Conservation (phyloP, 2,329 filamentous ascomycete species). For the Ophiostoma populinum region DNA sequence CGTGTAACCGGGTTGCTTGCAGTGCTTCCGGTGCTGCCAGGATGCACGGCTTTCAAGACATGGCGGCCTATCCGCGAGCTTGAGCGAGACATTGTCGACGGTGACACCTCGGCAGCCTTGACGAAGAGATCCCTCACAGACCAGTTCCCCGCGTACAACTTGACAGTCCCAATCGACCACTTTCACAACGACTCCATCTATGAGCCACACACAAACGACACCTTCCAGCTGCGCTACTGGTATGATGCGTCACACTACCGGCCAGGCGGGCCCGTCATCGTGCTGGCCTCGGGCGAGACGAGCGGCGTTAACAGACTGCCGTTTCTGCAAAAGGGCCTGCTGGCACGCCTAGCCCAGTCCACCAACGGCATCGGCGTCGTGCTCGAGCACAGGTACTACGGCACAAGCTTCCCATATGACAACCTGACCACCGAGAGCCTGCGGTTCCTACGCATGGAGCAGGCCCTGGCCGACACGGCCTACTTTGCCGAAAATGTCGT, state of each 20-base stretch:
- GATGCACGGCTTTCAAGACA: not conserved
- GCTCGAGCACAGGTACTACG: constrained; percentile 80
- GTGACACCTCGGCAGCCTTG: not conserved
- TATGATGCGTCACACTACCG: constrained; percentile 64
- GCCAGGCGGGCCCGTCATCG: constrained; percentile 62
- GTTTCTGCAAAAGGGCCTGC: constrained; percentile 62
- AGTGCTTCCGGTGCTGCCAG: not conserved
- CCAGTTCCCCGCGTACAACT: constrained; percentile 22
- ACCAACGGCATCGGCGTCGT: constrained; percentile 63
- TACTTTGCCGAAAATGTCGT: constrained; percentile 62
- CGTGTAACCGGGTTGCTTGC: not conserved
- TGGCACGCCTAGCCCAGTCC: constrained; percentile 50
- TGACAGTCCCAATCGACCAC: constrained; percentile 50
- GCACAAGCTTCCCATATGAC: constrained; percentile 50
- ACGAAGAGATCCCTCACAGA: not conserved
- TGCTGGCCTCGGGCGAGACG: constrained; percentile 58
- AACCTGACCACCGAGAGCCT: constrained; percentile 45
- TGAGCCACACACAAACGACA: constrained; percentile 53
- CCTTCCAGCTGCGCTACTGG: constrained; percentile 64
- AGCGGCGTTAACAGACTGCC: constrained; percentile 43
- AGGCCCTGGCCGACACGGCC: constrained; percentile 63
- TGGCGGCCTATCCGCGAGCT: constrained; percentile 1
- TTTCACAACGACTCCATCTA: constrained; percentile 68
- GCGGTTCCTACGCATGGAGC: constrained; percentile 69
- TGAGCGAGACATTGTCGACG: not conserved